Conservation (phyloP, 495 filamentous ascomycete species). For the Articulospora tetracladia region DNA sequence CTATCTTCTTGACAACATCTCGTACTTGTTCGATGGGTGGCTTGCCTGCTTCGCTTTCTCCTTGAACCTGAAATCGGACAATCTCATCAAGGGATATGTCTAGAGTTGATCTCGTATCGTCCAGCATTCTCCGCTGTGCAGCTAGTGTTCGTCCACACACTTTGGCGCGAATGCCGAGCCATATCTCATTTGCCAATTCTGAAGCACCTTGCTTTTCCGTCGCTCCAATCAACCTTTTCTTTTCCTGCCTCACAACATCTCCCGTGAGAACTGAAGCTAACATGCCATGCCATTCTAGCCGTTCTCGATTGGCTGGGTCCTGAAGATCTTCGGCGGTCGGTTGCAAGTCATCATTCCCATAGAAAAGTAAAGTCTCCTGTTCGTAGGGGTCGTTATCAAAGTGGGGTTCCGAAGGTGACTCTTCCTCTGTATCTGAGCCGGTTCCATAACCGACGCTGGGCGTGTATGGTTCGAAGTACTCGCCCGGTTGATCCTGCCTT, state of each 20-base stretch:
- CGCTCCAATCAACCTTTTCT: constrained; percentile 85
- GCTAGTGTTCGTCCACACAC: constrained; percentile 78
- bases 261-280: constrained; percentile 91
- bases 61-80: constrained; percentile 88
- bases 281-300: constrained; percentile 98
- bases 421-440: constrained; percentile 87
- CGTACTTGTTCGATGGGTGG: constrained; percentile 80
- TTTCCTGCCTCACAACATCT: constrained; percentile 96
- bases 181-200: constrained; percentile 77
- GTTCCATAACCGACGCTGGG: constrained; percentile 59
- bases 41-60: constrained; percentile 87
- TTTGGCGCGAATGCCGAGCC: constrained; percentile 81
- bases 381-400: constrained; percentile 84
- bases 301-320: constrained; percentile 82
- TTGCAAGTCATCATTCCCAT: constrained; percentile 79
- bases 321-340: constrained; percentile 85
- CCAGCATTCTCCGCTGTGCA: constrained; percentile 77
- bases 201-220: constrained; percentile 63
- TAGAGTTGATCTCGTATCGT: constrained; percentile 67
- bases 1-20: constrained; percentile 83
- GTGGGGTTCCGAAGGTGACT: constrained; percentile 78
- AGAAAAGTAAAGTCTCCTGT: constrained; percentile 87
- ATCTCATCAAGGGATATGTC: constrained; percentile 78
- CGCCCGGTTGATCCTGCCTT: constrained; percentile 54
- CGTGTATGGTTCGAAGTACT: constrained; percentile 73